Evolutionary conservation across 2,329 filamentous ascomycete genomes (phyloP), one percentile per base, ranked within the genome.

Genomic region (Monosporascus sp.): DNA sequence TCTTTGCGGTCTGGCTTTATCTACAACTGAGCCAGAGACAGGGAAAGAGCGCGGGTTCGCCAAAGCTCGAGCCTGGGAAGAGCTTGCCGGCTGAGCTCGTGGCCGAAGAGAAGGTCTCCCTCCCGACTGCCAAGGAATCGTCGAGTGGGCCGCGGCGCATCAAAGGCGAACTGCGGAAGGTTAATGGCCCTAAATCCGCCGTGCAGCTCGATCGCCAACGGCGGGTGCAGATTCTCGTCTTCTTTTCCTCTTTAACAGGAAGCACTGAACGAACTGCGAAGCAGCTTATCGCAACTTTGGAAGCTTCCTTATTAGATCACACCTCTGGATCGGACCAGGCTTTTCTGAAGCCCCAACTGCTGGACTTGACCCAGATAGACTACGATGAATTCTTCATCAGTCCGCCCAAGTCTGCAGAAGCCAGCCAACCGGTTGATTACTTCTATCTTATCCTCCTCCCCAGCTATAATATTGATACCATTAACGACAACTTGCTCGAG

Each of bases 401-500:
- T 2, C 82, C 85, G 1, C 91, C 92, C 0, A 88, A 88, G 66
- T 66, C 74, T 5, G 68, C 74, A 2, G 70, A 77, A n/a, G 71
- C 70, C 15, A 63, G 66, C 6, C 67, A 67, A 22, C 72, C 74
- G 20, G 74, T 79, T 3, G 83, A 86, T 56, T 82, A 86, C 62
- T 86, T 97, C 62, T 99, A 97, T 71, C 77, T 95, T 40, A 78
- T 97, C 51, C 74, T 97, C 38, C 72, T 97, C 4, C 94, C 93
- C 0, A 92, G 89, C 58, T 97, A 97, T 76, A 95, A 97, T 66
- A 96, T 97, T 64, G 93, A 97, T 65, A 93, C 89, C 7, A 88
- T 95, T 60, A 84, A 96, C 60, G 88, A 92, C 65, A 93, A 84
- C 17, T 92, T 97, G 68, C 76, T 97, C 24, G 85, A 90, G 58